These are phyloP conservation scores for Podila epicladia DNA, from an alignment of 192 early-diverging fungal species.

Conservation along the genomic window DNA sequence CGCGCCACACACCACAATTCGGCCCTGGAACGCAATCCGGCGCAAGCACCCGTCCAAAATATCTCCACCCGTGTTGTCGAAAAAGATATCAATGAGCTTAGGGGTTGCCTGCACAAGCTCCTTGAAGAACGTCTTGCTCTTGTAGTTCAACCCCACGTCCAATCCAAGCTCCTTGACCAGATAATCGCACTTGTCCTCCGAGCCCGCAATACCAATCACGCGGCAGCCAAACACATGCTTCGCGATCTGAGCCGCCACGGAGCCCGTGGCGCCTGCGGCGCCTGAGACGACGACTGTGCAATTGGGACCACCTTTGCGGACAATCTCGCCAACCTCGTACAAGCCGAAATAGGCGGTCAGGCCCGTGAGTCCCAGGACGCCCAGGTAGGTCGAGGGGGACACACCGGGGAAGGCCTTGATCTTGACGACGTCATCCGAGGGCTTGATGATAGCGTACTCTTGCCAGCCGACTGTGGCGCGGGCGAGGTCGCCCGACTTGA, in stretches of 20 bases:
- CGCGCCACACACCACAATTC: too few species aligned
- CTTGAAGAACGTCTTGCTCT: conserved; percentile 52
- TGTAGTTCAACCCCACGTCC: conserved; percentile 65
- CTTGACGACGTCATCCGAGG: conserved; percentile 47
- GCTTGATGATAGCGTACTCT: conserved; percentile 55
- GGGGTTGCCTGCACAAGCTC: conserved; percentile 52
- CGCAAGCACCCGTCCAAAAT: conserved; percentile 56
- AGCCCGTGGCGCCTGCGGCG: conserved; percentile 61
- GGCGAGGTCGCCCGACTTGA: conserved; percentile 47
- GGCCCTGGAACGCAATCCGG: conserved; percentile 47
- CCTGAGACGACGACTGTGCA: conserved; percentile 61
- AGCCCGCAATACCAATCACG: conserved; percentile 65
- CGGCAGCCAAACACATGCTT: conserved; percentile 55
- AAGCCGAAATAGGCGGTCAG: conserved; percentile 64
- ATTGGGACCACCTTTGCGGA: conserved; percentile 22
- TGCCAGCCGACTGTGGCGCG: conserved; percentile 53
- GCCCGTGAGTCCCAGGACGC: conserved; percentile 52
- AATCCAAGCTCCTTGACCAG: conserved; percentile 59
- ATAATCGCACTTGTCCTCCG: conserved; percentile 61
- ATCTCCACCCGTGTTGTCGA: conserved; percentile 66
- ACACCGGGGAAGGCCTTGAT: conserved; percentile 48
- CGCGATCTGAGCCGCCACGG: conserved; percentile 56
- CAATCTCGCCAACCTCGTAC: conserved; percentile 51
- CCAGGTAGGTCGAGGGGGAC: conserved; percentile 43
- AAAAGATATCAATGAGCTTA: conserved; percentile 61